phyloP scores from a whole-genome alignment of 306 rosid genomes.

The Datisca glomerata region DNA sequence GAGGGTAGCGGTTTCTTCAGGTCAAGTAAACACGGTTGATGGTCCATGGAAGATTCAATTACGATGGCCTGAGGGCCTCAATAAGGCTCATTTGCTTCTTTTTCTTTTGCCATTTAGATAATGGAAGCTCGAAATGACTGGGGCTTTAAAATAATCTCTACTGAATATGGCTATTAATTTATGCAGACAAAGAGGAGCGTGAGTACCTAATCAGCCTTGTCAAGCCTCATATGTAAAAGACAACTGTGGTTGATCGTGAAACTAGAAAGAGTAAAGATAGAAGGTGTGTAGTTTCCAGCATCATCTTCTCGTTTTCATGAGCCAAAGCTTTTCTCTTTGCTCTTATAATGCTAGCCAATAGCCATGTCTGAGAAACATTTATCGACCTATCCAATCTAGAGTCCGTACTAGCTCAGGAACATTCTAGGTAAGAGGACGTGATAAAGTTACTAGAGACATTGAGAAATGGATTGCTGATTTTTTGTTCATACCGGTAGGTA shows the following conservation, averaged over 20 bases:
- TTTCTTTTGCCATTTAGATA: neutral
- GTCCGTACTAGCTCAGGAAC: slow-evolving; percentile 96
- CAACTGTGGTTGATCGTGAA: slow-evolving; percentile 70
- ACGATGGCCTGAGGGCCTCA: too few relatives aligned
- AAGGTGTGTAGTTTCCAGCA: slow-evolving; percentile 35
- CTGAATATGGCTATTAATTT: slow-evolving; percentile 9
- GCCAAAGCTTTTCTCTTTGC: neutral
- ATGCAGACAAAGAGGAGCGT: slow-evolving; percentile 68
- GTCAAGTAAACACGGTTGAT: neutral
- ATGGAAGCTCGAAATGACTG: neutral
- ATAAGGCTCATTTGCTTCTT: too few relatives aligned
- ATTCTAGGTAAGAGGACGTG: slow-evolving; percentile 74
- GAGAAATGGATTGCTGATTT: slow-evolving; percentile 74
- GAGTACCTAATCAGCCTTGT: slow-evolving; percentile 59
- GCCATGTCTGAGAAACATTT: neutral
- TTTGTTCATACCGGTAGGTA: slow-evolving; percentile 71
- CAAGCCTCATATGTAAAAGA: slow-evolving; percentile 62
- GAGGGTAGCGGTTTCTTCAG: neutral
- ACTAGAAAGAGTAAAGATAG: slow-evolving; percentile 94
- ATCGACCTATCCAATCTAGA: slow-evolving; percentile 19
- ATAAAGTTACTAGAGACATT: slow-evolving; percentile 54
- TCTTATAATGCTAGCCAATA: neutral
- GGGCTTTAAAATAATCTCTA: neutral
- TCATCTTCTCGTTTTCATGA: neutral
- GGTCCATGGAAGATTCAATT: too few relatives aligned